Base-by-base conservation (phyloP, 176 grass and related monocot genomes). In the Avena sativa region DNA sequence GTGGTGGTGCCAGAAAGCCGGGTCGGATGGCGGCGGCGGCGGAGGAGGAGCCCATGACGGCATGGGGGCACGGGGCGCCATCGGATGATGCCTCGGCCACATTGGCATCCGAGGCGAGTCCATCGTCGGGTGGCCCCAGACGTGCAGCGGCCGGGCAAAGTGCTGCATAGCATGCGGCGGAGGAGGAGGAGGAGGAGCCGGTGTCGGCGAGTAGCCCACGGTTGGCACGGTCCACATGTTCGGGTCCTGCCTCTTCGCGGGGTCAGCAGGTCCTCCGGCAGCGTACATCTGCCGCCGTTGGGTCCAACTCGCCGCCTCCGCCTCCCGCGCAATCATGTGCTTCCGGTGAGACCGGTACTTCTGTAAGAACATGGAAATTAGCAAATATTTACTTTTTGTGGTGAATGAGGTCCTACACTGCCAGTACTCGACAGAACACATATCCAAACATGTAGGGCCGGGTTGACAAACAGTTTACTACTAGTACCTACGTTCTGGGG, bases 281-380 rank as follows among this genome's bases (percentile, higher is more conserved):
- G 85, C 78, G 4, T 89, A 89, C 70, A 96, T 85, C 68, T 94
- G 93, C 30, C 87, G 66, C 6, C 89, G 88, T 8, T 91, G 93
- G 58, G 81, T 94, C 93, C 92, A 96, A 19, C 60, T 92, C 12
- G 89, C 92, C 0, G 93, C 90, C 84, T 98, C 96, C 12, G 87
- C 87, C 59, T 96, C 93, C 70, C 96, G 87, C 1, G 87, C 93
- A 25, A 92, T 60, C 76, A 94, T 83, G 86, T 98, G 93, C 85
- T 96, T 98, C 53, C 96, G 84, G 34, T 96, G 96, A 2, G 93
- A 98, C 36, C 96, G 86, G 80, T 98, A 98, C 36, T 98, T 98
- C 96, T 98, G 90, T 80, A 79, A 6, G 10, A 9, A 74, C 44
- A 58, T 66, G 15, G 3, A 72, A 19, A 43, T 43, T 43, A 43